Evolutionary conservation across 371 early-diverging fungal species (phyloP).

Genomic region (Mucor irregularis): DNA sequence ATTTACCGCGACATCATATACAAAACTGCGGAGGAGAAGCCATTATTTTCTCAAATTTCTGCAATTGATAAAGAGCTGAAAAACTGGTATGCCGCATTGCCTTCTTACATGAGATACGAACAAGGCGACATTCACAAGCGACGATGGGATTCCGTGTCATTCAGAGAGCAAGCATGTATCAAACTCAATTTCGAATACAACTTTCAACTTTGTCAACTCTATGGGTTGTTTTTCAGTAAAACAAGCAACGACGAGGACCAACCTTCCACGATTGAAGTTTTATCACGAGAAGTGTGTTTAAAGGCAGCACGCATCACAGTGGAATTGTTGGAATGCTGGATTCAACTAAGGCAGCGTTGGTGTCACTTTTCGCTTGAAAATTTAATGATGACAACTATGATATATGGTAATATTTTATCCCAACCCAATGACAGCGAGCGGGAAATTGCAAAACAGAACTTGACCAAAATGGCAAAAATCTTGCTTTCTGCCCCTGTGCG

Average conservation of each 20-base stretch:
- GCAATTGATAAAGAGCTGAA: slow-evolving; percentile 43
- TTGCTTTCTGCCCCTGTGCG: slow-evolving; percentile 35
- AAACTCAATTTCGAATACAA: slow-evolving; percentile 53
- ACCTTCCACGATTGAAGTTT: slow-evolving; percentile 27
- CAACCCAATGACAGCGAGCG: slow-evolving; percentile 19
- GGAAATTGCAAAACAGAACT: slow-evolving; percentile 21
- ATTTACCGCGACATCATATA: slow-evolving; percentile 43
- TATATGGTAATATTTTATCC: slow-evolving; percentile 27
- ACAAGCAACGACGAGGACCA: neutral
- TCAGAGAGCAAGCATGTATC: slow-evolving; percentile 50
- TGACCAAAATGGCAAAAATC: slow-evolving; percentile 27
- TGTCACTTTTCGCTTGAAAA: slow-evolving; percentile 54
- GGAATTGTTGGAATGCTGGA: slow-evolving; percentile 44
- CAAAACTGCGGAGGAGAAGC: slow-evolving; percentile 34
- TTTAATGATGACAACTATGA: slow-evolving; percentile 36
- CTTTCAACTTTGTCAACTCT: slow-evolving; percentile 47
- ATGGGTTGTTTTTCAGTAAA: slow-evolving; percentile 36
- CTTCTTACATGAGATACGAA: slow-evolving; percentile 34
- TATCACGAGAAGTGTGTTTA: slow-evolving; percentile 32
- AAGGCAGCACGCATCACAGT: slow-evolving; percentile 38
- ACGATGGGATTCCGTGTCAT: slow-evolving; percentile 33
- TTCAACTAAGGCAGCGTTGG: slow-evolving; percentile 41
- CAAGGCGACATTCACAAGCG: slow-evolving; percentile 21
- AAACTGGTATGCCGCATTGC: slow-evolving; percentile 37
- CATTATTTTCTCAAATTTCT: slow-evolving; percentile 38